Evolutionary conservation across 2,329 filamentous ascomycete species (phyloP).

Genomic region (Aspergillus arachidicola): DNA sequence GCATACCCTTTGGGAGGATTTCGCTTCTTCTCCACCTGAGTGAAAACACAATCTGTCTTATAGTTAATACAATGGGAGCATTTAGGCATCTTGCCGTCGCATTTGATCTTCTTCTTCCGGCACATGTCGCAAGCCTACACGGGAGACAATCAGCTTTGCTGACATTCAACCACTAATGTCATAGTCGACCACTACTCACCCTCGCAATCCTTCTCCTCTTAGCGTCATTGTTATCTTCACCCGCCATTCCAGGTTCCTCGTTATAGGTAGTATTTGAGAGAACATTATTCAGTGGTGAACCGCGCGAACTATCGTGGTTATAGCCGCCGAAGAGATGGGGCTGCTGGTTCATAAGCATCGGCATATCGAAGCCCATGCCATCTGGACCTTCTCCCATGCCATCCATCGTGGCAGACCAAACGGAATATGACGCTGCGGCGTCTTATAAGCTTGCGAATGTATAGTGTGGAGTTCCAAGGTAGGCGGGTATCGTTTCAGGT

Average conservation of each 20-base stretch:
- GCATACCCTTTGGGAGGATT: constrained; percentile 91
- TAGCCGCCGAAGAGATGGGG: constrained; percentile 71
- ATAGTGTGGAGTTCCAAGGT: constrained; percentile 19
- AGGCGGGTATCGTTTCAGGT: constrained; percentile 20
- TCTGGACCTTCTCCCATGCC: constrained; percentile 41
- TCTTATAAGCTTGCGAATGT: constrained; percentile 12
- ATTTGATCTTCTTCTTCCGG: constrained; percentile 91
- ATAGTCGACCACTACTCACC: constrained; percentile 55
- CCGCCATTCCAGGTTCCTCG: constrained; percentile 48
- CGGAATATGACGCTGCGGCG: background rate
- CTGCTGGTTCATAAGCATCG: constrained; percentile 63
- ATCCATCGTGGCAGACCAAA: constrained; percentile 32
- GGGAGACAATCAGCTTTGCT: constrained; percentile 11
- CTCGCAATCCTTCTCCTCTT: constrained; percentile 88
- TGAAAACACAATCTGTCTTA: constrained; percentile 97
- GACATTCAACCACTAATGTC: background rate
- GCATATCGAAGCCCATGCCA: constrained; percentile 46
- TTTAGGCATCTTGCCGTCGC: constrained; percentile 90
- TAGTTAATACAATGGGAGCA: constrained; percentile 97
- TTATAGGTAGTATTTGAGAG: constrained; percentile 43
- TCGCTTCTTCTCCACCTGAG: constrained; percentile 97
- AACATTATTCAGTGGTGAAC: constrained; percentile 59
- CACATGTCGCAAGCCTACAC: constrained; percentile 90
- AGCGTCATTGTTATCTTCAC: constrained; percentile 69
- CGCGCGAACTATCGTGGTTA: constrained; percentile 62